Evolutionary conservation across 2,329 filamentous ascomycete genomes (phyloP), one percentile per base, ranked within the genome.

Genomic region (Lecanicillium sp.): DNA sequence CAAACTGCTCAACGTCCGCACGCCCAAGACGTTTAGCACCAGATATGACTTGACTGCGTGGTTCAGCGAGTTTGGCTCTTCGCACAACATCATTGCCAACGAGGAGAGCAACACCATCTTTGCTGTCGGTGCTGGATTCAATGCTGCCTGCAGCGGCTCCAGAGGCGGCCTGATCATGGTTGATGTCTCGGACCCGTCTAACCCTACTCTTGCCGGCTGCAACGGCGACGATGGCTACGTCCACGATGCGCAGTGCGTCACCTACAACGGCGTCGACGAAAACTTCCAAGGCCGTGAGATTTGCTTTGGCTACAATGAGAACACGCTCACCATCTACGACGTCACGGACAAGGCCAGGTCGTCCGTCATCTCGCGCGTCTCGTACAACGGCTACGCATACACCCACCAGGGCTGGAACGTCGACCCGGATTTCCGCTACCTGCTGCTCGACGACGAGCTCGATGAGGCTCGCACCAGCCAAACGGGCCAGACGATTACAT

Each of bases 331-430:
- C 14, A 69, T 73, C 30, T 71, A 70, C 48, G 70, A 74, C 42
- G 62, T 74, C 2, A 73, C 68, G 2, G 54, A 73, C 49, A 71
- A 71, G 57, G 53, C 58, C 7, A 51, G 57, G 22, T 63, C 58
- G 29, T 60, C 70, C 42, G 61, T 76, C 45, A 58, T 63, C 35
- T 75, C 72, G 18, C 61, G 62, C 29, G 75, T 71, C 12, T 67
- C 67, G 0, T 78, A 78, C 51, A 64, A 68, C 16, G 73, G 73
- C 31, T 71, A 71, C 6, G 55, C 66, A 3, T 78, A 78, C 56
- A 75, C 71, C 1, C 75, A 79, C 50, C 75, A 79, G 46, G 75
- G 75, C 7, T 70, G 67, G 58, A 59, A 77, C 4, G 60, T 73
- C 16, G 66, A 73, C 49, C 52, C 60, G 22, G 64, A 54, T 37